Conservation (phyloP, 164 flowering plant species). For the Kingdonia uniflora region DNA sequence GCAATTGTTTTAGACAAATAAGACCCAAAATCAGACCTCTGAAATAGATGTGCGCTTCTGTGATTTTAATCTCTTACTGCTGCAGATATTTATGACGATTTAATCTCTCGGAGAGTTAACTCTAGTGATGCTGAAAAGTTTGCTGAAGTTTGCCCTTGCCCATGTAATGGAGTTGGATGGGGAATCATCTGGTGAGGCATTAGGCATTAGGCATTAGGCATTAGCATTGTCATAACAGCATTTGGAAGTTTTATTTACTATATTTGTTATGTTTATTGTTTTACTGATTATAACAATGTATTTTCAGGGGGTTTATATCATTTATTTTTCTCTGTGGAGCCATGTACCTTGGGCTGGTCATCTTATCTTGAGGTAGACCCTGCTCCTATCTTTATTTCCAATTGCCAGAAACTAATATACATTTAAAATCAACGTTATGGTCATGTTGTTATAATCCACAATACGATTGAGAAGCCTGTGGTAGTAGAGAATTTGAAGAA, state of each 20-base stretch:
- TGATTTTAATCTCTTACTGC: background rate
- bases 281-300: background rate
- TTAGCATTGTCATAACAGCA: background rate
- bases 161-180: constrained; percentile 81
- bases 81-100: constrained; percentile 87
- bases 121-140: constrained; percentile 94
- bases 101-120: constrained; percentile 78
- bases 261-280: background rate
- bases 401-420: no score
- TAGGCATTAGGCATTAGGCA: background rate
- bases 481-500: no score
- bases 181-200: constrained; percentile 69
- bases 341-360: constrained; percentile 82
- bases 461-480: no score
- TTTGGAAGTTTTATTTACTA: background rate
- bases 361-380: constrained; percentile 60
- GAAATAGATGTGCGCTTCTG: background rate
- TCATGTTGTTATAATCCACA: no score
- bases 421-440: no score
- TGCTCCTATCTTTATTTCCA: background rate
- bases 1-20: no score
- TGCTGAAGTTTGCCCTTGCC: constrained; percentile 84
- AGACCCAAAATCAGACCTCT: no score
- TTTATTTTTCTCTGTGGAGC: constrained; percentile 59
- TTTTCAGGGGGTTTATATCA: constrained; percentile 76